These are phyloP conservation scores for Zymoseptoria ardabiliae DNA, from an alignment of 2,329 filamentous ascomycete species.

Conservation along the genomic window DNA sequence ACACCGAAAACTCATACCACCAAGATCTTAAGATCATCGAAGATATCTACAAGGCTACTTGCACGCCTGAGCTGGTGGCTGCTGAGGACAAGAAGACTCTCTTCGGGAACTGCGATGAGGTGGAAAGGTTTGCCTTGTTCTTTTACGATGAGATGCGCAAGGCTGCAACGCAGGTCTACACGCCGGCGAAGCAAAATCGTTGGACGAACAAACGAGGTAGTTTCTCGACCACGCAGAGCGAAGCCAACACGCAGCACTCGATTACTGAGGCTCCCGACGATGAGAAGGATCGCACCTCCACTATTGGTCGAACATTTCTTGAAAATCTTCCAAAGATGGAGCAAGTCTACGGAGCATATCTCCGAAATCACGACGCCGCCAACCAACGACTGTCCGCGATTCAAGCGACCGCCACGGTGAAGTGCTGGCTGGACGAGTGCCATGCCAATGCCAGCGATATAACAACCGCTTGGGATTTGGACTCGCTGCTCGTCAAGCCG, in stretches of 20 bases:
- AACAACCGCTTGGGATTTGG: slow-evolving; percentile 88
- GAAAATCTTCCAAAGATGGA: slow-evolving; percentile 53
- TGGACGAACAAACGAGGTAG: slow-evolving; percentile 48
- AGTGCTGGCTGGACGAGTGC: slow-evolving; percentile 86
- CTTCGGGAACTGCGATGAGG: slow-evolving; percentile 87
- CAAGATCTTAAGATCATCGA: slow-evolving; percentile 96
- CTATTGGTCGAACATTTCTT: slow-evolving; percentile 53
- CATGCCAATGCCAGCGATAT: slow-evolving; percentile 86
- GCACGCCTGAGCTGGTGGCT: slow-evolving; percentile 63
- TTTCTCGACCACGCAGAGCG: slow-evolving; percentile 38
- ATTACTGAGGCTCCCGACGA: slow-evolving; percentile 33
- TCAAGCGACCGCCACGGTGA: slow-evolving; percentile 53
- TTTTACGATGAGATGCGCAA: slow-evolving; percentile 77
- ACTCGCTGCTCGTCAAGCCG: slow-evolving; percentile 94
- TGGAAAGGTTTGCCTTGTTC: slow-evolving; percentile 74
- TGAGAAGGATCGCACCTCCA: slow-evolving; percentile 53
- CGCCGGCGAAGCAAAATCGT: slow-evolving; percentile 51
- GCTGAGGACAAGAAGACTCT: slow-evolving; percentile 79
- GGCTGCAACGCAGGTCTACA: slow-evolving; percentile 71
- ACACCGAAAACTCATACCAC: slow-evolving; percentile 86
- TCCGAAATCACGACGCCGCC: slow-evolving; percentile 58
- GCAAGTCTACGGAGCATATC: slow-evolving; percentile 56
- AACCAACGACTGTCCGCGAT: slow-evolving; percentile 52
- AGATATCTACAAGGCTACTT: slow-evolving; percentile 92
- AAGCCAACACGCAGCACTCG: slow-evolving; percentile 26